These are phyloP conservation scores for Cetradonia linearis DNA, from an alignment of 495 filamentous ascomycete species.

Conservation along the genomic window DNA sequence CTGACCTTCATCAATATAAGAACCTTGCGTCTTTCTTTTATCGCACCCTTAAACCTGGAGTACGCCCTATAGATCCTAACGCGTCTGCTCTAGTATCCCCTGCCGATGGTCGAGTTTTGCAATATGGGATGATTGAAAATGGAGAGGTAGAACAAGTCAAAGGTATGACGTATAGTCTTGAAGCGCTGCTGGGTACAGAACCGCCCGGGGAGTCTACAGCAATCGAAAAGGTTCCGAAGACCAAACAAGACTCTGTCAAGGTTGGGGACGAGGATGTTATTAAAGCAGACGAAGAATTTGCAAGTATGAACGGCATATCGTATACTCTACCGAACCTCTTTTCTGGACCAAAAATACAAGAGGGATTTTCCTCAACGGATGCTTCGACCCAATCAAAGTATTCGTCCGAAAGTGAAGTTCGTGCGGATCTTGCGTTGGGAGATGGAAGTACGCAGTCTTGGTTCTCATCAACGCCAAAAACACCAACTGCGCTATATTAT, in stretches of 20 bases:
- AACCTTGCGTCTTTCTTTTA: slow-evolving; percentile 98
- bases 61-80: slow-evolving; percentile 75
- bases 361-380: slow-evolving; percentile 36
- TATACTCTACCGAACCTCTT: slow-evolving; percentile 88
- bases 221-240: slow-evolving; percentile 9
- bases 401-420: slow-evolving; percentile 67
- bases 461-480: slow-evolving; percentile 57
- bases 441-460: slow-evolving; percentile 51
- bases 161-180: slow-evolving; percentile 93
- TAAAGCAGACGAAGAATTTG: slow-evolving; percentile 79
- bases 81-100: slow-evolving; percentile 71
- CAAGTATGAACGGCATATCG: slow-evolving; percentile 88
- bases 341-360: slow-evolving; percentile 49
- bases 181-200: slow-evolving; percentile 72
- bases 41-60: slow-evolving; percentile 79
- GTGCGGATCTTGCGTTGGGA: slow-evolving; percentile 67
- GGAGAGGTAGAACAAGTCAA: slow-evolving; percentile 99
- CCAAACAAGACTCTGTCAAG: neutral
- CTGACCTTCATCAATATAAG: slow-evolving; percentile 76
- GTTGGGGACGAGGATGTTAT: slow-evolving; percentile 51
- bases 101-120: slow-evolving; percentile 79
- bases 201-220: slow-evolving; percentile 27
- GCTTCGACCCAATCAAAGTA: slow-evolving; percentile 56
- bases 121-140: slow-evolving; percentile 82
- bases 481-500: slow-evolving; percentile 71